Conservation (phyloP, 2,329 filamentous ascomycete genomes). For the Clonostachys rosea region DNA sequence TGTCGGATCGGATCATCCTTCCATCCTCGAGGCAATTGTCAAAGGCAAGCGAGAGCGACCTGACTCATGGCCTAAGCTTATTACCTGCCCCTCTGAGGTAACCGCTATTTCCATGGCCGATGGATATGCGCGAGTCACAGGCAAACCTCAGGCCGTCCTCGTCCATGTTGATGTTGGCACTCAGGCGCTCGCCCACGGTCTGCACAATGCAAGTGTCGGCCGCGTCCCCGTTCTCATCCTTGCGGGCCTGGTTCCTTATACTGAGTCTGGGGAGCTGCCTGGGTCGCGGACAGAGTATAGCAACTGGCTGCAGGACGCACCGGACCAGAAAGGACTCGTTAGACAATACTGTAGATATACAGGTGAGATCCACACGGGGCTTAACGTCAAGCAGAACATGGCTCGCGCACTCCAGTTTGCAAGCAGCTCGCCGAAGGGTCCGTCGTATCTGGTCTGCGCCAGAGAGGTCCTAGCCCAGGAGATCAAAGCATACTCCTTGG, state of each 20-base stretch:
- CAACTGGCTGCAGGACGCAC: conserved; percentile 82
- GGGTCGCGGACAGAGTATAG: conserved; percentile 80
- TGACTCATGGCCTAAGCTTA: conserved; percentile 64
- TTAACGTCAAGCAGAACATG: conserved; percentile 86
- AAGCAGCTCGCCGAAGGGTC: conserved; percentile 69
- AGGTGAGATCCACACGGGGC: conserved; percentile 77
- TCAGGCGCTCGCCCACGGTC: conserved; percentile 70
- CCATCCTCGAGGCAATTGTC: conserved; percentile 76
- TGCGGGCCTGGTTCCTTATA: conserved; percentile 72
- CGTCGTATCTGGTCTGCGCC: conserved; percentile 74
- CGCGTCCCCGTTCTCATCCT: conserved; percentile 74
- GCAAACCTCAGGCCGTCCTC: conserved; percentile 71
- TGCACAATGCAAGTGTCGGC: conserved; percentile 75
- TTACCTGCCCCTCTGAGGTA: conserved; percentile 79
- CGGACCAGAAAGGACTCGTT: conserved; percentile 76
- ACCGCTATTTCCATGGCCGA: conserved; percentile 82
- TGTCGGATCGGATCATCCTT: conserved; percentile 68
- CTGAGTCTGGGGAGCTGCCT: conserved; percentile 71
- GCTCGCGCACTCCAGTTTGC: conserved; percentile 82
- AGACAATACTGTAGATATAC: conserved; percentile 82
- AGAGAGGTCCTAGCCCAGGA: conserved; percentile 85
- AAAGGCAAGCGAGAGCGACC: conserved; percentile 66
- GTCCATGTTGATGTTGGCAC: conserved; percentile 81
- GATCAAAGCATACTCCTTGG: conserved; percentile 65
- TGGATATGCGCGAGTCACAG: conserved; percentile 69